Base-by-base conservation (phyloP, 805 yeast genomes). In the Schwanniomyces pseudopolymorphus region DNA sequence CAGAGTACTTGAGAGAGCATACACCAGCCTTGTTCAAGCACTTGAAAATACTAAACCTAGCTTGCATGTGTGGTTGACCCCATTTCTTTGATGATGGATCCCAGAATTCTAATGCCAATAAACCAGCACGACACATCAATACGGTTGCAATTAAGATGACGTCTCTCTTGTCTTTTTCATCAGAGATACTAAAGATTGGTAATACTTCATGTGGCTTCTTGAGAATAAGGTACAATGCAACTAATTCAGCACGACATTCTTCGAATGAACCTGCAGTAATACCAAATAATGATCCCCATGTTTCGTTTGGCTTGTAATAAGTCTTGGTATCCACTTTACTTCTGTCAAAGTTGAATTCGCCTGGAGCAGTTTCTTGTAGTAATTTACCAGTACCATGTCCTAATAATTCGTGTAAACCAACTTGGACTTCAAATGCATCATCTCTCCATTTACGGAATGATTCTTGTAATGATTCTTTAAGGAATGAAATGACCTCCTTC, bases 41-140 rank as follows among this genome's bases (percentile, higher is more conserved):
- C 69, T 87, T 87, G 77, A 87, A 75, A 55, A 89, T 89, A 26
- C 94, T 88, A 67, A 78, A 89, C 65, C 97, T 77, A 3, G 96
- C 96, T 70, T 89, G 96, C 89, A 89, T 88, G 64, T 89, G 97
- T 11, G 97, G 84, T 70, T 89, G 97, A 25, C 96, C 96, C 96
- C 96, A 89, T 67, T 88, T 89, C 48, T 74, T 70, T 24, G 88
- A 77, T 39, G 67, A 67, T 33, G 96, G 96, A 64, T 89, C 96
- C 89, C 95, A 89, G 63, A 78, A 87, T 64, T 89, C 96, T 60
- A 89, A 75, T 6, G 87, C 92, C 28, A 86, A 59, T 42, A 89
- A 71, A 48, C 96, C 97, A 5, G 96, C 96, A 56, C 96, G 78
- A 21, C 89, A 86, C 97, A 89, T 89, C 53, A 80, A 83, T 52